These are phyloP conservation scores for Hypoxylon sp. DNA, from an alignment of 2,329 filamentous ascomycete genomes.

Conservation along the genomic window DNA sequence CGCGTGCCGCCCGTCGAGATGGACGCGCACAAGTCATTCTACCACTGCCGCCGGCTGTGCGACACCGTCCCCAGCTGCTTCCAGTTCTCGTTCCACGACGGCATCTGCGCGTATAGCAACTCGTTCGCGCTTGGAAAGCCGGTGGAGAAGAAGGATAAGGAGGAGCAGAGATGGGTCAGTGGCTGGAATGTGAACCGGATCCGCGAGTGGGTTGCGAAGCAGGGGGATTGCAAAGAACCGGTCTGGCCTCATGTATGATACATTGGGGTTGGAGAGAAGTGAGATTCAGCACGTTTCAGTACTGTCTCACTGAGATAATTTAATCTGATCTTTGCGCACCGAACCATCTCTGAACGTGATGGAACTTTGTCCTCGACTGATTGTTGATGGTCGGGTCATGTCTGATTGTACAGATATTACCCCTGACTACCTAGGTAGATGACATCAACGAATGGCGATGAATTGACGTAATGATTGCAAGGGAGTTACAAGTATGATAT, in stretches of 20 bases:
- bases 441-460: conserved; percentile 36
- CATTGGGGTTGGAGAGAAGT: not conserved
- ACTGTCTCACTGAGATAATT: too few species aligned
- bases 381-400: too few species aligned
- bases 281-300: not conserved
- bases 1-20: conserved; percentile 54
- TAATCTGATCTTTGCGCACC: too few species aligned
- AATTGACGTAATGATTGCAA: conserved; percentile 32
- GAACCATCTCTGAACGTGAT: too few species aligned
- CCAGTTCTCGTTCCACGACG: conserved; percentile 56
- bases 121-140: conserved; percentile 57
- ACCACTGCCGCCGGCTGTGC: conserved; percentile 61
- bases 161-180: conserved; percentile 52
- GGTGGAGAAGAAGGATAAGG: conserved; percentile 46
- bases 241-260: conserved; percentile 33
- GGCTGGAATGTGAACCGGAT: conserved; percentile 59
- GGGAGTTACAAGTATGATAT: too few species aligned
- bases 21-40: conserved; percentile 56
- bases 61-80: conserved; percentile 53
- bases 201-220: conserved; percentile 53
- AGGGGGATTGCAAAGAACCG: conserved; percentile 52
- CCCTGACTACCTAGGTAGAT: conserved; percentile 35
- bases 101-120: conserved; percentile 53
- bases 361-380: too few species aligned
- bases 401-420: too few species aligned